A percentile compares a stretch with the other conserved stretches of the same genome.
These are phyloP conservation scores for Lactifluus subvellereus DNA, from an alignment of 768 basidiomycete genomes.

Conservation along the genomic window DNA sequence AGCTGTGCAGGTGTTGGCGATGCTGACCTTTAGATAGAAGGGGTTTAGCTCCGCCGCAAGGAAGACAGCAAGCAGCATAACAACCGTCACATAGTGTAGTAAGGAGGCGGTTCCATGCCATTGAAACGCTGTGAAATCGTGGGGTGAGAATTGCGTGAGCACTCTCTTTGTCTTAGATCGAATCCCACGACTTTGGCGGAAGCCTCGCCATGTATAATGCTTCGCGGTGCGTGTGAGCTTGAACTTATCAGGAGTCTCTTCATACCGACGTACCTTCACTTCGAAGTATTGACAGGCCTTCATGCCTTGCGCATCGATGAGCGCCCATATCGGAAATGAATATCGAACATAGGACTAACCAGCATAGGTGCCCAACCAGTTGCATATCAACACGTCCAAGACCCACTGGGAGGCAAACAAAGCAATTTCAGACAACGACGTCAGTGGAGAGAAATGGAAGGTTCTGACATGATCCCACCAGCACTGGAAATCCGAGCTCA, in stretches of 20 bases:
- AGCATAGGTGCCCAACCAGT: slow-evolving; percentile 82
- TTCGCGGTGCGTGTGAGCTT: slow-evolving; percentile 30
- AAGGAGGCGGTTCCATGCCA: slow-evolving; percentile 78
- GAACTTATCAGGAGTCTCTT: neutral
- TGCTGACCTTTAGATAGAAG: slow-evolving; percentile 75
- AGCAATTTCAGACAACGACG: slow-evolving; percentile 9
- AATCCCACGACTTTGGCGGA: slow-evolving; percentile 70
- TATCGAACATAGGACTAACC: slow-evolving; percentile 39
- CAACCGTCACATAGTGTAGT: slow-evolving; percentile 67
- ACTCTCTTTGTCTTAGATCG: slow-evolving; percentile 76
- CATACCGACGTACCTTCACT: slow-evolving; percentile 42
- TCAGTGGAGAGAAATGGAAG: slow-evolving; percentile 9
- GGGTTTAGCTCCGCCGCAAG: slow-evolving; percentile 82
- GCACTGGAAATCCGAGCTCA: slow-evolving; percentile 44
- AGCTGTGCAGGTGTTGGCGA: slow-evolving; percentile 1
- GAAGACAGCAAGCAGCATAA: slow-evolving; percentile 69
- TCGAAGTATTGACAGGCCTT: slow-evolving; percentile 82
- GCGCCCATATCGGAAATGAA: slow-evolving; percentile 22
- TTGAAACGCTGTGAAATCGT: slow-evolving; percentile 83
- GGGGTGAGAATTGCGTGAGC: slow-evolving; percentile 78
- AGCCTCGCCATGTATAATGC: slow-evolving; percentile 84
- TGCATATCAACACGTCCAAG: slow-evolving; percentile 79
- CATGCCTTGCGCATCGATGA: slow-evolving; percentile 52
- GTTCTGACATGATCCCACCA: slow-evolving; percentile 87
- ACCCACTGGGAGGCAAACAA: slow-evolving; percentile 54